Base-by-base conservation (phyloP, 2,329 filamentous ascomycete genomes). In the Aspergillus viridinutans region DNA sequence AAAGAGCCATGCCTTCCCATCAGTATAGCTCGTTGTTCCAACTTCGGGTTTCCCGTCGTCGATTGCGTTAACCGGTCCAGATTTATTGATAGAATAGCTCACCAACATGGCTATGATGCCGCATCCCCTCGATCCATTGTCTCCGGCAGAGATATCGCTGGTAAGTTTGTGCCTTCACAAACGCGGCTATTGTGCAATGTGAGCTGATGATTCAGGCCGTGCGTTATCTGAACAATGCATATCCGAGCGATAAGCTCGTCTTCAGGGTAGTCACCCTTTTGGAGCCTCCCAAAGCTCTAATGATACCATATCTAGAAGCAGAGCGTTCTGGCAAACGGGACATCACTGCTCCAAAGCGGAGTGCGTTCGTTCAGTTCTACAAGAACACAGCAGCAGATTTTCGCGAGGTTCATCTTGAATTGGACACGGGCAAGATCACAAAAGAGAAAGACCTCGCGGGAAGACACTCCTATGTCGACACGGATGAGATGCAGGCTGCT, bases 401-500 rank as follows among this genome's bases (percentile, higher is more conserved):
- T 38, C 32, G 32, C 32, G 32, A 38, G 32, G 32, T 38, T 14
- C 32, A 35, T 35, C 14, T 35, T 35, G 32, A 35, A 17, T 35
- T 35, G 32, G 32, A 35, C 32, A 38, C 32, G 3, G 32, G 32
- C 32, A 38, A 38, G 4, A 14, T 17, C 12, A 38, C 32, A 3
- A 38, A 35, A 7, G 32, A 38, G 32, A 38, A 38, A 17, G 14
- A 7, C 32, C 58, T 71, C 1, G 43, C 52, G 1, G 68, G 67
- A 5, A 70, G 64, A 26, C 68, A 71, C 48, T 60, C 68, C 0
- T 69, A 64, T 29, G 65, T 71, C 35, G 68, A 71, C 47, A 67
- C 78, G 0, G 73, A 66, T 1, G 80, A 81, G 49, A 82, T 83
- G 80, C 67, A 76, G 35, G 68, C 72, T 8, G 77, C 78, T 0